A percentile compares a stretch with the other conserved stretches of the same genome.
Conservation (phyloP, 352 stramenopile species). For the Globisporangium mamillatum region DNA sequence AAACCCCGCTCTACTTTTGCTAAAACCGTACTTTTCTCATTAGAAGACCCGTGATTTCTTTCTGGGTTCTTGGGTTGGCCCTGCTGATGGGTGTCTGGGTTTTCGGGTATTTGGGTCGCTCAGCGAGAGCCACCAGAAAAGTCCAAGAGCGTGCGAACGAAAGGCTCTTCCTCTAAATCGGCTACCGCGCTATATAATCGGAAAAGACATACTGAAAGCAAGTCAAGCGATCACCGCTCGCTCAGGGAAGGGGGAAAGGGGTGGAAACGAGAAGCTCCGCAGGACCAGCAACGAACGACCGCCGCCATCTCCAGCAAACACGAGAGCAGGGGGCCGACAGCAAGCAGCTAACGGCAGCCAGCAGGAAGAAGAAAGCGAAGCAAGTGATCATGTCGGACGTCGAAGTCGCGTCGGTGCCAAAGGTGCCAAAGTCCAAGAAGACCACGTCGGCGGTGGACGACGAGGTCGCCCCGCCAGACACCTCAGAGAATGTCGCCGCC, state of each 20-base stretch:
- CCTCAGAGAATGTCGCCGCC: slow-evolving; percentile 81
- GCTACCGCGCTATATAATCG: neutral
- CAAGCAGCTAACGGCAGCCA: slow-evolving; percentile 9
- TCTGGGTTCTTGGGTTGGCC: too few species aligned
- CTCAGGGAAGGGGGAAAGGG: neutral
- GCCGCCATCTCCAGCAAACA: slow-evolving; percentile 26
- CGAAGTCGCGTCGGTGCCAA: slow-evolving; percentile 29
- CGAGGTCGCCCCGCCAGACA: slow-evolving; percentile 47
- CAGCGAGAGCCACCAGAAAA: slow-evolving; percentile 44
- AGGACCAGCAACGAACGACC: slow-evolving; percentile 20
- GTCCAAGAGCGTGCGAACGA: slow-evolving; percentile 9
- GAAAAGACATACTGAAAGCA: neutral
- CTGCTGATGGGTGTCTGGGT: neutral
- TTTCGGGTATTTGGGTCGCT: neutral
- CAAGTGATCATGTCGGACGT: slow-evolving; percentile 51
- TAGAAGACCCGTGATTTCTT: too few species aligned
- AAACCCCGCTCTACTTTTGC: neutral
- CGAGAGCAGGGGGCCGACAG: slow-evolving; percentile 17
- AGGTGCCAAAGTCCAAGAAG: slow-evolving; percentile 38
- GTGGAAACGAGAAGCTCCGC: slow-evolving; percentile 15
- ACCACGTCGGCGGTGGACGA: slow-evolving; percentile 24
- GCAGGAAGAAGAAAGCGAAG: slow-evolving; percentile 1
- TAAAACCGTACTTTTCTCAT: too few species aligned
- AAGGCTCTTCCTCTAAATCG: neutral
- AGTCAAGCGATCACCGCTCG: neutral